Evolutionary conservation across 2,329 filamentous ascomycete genomes (phyloP).

Genomic region (Penicillium sp.): DNA sequence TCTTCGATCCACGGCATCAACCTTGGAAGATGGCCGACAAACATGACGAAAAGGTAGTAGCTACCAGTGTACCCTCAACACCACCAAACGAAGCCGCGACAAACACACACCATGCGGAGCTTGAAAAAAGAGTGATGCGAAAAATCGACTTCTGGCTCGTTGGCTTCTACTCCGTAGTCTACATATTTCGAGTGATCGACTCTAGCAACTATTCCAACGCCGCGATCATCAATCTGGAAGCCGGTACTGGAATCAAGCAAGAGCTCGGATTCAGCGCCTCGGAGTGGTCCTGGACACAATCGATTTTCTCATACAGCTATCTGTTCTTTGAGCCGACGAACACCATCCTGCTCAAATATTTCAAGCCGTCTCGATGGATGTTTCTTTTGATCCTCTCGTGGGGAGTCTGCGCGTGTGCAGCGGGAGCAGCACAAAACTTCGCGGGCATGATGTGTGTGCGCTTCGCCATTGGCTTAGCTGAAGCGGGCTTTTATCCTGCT

Average conservation of each 20-base stretch:
- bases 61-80: slow-evolving; percentile 5
- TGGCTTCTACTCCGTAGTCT: slow-evolving; percentile 39
- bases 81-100: slow-evolving; percentile 1
- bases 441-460: slow-evolving; percentile 42
- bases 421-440: slow-evolving; percentile 38
- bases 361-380: slow-evolving; percentile 40
- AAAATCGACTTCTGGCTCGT: slow-evolving; percentile 38
- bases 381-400: slow-evolving; percentile 38
- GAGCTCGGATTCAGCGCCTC: slow-evolving; percentile 34
- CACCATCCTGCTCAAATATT: slow-evolving; percentile 40
- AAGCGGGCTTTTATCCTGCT: slow-evolving; percentile 39
- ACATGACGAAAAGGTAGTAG: slow-evolving; percentile 2
- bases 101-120: slow-evolving; percentile 9
- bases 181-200: slow-evolving; percentile 44
- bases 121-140: slow-evolving; percentile 33
- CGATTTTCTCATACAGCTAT: slow-evolving; percentile 46
- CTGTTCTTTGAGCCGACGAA: slow-evolving; percentile 43
- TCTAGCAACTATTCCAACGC: slow-evolving; percentile 44
- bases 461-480: slow-evolving; percentile 41
- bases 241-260: slow-evolving; percentile 43
- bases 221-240: slow-evolving; percentile 45
- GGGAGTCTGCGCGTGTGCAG: slow-evolving; percentile 40
- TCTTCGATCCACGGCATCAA: not conserved
- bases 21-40: slow-evolving; percentile 2
- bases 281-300: slow-evolving; percentile 44